Conservation (phyloP, 192 early-diverging fungal species). For the Mortierella antarctica region DNA sequence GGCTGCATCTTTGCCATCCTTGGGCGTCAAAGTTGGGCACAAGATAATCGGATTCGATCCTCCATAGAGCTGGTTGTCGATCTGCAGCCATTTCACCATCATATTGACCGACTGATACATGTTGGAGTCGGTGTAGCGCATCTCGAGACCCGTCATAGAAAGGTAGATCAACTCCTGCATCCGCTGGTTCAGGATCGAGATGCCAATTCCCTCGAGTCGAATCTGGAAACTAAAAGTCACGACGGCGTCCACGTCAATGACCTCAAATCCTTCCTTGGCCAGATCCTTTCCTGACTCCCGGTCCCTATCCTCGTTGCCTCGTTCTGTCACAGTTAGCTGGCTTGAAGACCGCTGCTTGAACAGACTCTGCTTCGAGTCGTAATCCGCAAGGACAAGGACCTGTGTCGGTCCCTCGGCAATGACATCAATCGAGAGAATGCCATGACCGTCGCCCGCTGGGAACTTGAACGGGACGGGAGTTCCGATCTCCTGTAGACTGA, state of each 20-base stretch:
- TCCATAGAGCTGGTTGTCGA: slow-evolving; percentile 96
- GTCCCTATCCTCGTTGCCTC: slow-evolving; percentile 17
- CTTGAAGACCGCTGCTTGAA: slow-evolving; percentile 60
- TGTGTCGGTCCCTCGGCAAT: slow-evolving; percentile 75
- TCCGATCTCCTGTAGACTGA: slow-evolving; percentile 93
- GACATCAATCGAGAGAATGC: slow-evolving; percentile 78
- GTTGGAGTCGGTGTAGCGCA: slow-evolving; percentile 84
- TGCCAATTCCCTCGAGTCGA: slow-evolving; percentile 87
- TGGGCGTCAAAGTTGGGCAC: slow-evolving; percentile 89
- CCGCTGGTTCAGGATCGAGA: slow-evolving; percentile 86
- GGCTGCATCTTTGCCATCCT: slow-evolving; percentile 69
- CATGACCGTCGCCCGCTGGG: slow-evolving; percentile 60
- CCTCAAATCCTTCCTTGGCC: slow-evolving; percentile 60
- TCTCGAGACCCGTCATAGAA: slow-evolving; percentile 79
- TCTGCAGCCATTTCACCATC: slow-evolving; percentile 89
- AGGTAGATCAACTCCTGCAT: slow-evolving; percentile 90
- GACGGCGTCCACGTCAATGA: slow-evolving; percentile 62
- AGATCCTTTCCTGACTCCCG: slow-evolving; percentile 18
- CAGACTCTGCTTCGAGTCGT: slow-evolving; percentile 70
- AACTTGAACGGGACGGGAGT: slow-evolving; percentile 87
- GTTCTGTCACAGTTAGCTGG: slow-evolving; percentile 22
- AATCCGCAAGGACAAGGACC: slow-evolving; percentile 75
- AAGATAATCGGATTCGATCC: slow-evolving; percentile 91
- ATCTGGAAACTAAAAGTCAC: slow-evolving; percentile 73
- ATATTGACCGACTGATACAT: slow-evolving; percentile 83